phyloP scores from a whole-genome alignment of 371 early-diverging fungal genomes.

The Apophysomyces trapeziformis region DNA sequence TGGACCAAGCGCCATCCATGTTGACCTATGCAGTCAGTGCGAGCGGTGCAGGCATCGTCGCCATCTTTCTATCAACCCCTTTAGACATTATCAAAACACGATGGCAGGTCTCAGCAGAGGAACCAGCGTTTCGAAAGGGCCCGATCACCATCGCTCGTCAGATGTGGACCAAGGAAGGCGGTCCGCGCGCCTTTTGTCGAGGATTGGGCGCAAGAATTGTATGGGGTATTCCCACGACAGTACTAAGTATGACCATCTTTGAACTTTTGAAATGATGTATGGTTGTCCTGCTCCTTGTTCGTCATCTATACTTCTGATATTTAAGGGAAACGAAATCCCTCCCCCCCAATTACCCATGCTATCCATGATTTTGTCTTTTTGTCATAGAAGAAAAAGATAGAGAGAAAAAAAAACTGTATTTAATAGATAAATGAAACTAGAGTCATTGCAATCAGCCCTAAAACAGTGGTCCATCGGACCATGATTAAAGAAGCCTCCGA shows the following conservation, averaged over 20 bases:
- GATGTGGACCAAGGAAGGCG: constrained; percentile 63
- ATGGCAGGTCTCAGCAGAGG: constrained; percentile 85
- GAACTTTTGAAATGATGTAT: constrained; percentile 36
- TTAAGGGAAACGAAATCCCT: not conserved
- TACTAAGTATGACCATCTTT: constrained; percentile 71
- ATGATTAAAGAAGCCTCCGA: constrained; percentile 9
- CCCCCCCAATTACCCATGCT: too few relatives aligned
- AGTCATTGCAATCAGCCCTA: not conserved
- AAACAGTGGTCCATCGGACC: not conserved
- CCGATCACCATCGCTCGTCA: constrained; percentile 49
- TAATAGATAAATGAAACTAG: constrained; percentile 14
- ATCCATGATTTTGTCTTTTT: not conserved
- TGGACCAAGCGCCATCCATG: constrained; percentile 13
- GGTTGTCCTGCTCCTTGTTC: not conserved
- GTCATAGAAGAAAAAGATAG: not conserved
- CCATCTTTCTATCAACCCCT: constrained; percentile 92
- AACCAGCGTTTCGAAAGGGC: constrained; percentile 45
- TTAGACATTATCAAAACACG: constrained; percentile 97
- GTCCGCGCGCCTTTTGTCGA: constrained; percentile 61
- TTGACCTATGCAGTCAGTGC: constrained; percentile 9
- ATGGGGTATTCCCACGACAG: constrained; percentile 70
- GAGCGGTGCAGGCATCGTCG: constrained; percentile 62
- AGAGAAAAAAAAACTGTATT: constrained; percentile 10
- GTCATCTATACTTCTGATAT: not conserved
- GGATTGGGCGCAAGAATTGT: constrained; percentile 65